phyloP scores from a whole-genome alignment of 345 rosid species.

The Kandelia obovata region DNA sequence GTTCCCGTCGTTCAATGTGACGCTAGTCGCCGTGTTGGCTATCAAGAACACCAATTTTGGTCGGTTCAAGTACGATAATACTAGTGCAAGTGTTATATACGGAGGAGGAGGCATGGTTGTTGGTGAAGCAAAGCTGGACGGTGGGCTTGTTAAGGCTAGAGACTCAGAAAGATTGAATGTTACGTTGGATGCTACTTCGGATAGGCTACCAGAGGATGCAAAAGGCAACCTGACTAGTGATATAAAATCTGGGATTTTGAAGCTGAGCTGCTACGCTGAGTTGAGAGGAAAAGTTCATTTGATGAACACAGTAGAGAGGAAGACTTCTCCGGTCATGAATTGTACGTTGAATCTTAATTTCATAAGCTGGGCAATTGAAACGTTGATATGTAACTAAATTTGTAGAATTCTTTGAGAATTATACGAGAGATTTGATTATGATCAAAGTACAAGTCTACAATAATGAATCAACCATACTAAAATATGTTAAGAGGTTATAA shows the following conservation, averaged over 20 bases:
- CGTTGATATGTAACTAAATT: conserved; percentile 26
- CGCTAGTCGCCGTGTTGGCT: conserved; percentile 34
- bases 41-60: conserved; percentile 51
- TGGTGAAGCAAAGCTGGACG: conserved; percentile 31
- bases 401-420: no score
- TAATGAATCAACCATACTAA: no score
- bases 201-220: conserved; percentile 15
- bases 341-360: conserved; percentile 39
- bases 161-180: conserved; percentile 31
- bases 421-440: no score
- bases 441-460: no score
- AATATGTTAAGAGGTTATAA: no score
- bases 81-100: conserved; percentile 26
- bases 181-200: conserved; percentile 34
- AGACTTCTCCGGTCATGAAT: conserved; percentile 34
- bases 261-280: conserved; percentile 33
- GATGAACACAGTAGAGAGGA: conserved; percentile 27
- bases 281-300: conserved; percentile 41
- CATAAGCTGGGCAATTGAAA: conserved; percentile 11
- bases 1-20: conserved; percentile 32
- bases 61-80: conserved; percentile 30
- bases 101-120: conserved; percentile 20
- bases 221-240: conserved; percentile 28
- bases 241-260: conserved; percentile 39
- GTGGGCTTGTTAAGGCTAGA: conserved; percentile 37